Evolutionary conservation across 768 basidiomycete species (phyloP), one percentile per base, ranked within the genome.

Genomic region (Lepiota brunneoincarnata): DNA sequence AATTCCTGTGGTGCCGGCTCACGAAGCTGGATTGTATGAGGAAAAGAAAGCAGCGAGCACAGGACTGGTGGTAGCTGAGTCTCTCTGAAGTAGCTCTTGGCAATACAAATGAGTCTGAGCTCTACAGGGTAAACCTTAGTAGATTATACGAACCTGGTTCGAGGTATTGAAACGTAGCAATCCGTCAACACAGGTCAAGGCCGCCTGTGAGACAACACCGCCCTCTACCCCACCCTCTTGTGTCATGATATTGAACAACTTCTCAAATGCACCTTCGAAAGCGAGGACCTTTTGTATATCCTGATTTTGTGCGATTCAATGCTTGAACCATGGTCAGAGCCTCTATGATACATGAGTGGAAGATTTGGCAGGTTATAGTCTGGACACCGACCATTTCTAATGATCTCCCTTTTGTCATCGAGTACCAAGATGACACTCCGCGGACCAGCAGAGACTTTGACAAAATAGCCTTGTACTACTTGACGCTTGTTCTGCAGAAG

Each of bases 281-380:
- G 95, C 93, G 41, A 98, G 83, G 26, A 98, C 85, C 70, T 98
- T 98, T 65, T 98, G 96, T 34, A 99, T 91, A 67, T 98, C 93
- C 28, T 90, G 82, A 61, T 90, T 98, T 61, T 94, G 89, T 0
- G 84, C 83, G 35, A 89, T 83, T n/a, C 12, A 99, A 75, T 4
- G 84, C 75, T 57, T 95, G 90, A 31, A 94, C 78, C 72, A 95
- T 83, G 14, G 84, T 76, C 36, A 97, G 83, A 20, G 85, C 87
- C 79, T 98, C 92, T 91, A 71, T 61, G 59, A 58, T 37, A 37
- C 31, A 23, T 55, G 23, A 58, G 18, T 20, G 35, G 42, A 4
- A 23, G 18, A 11, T 21, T 40, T 38, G 18, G 42, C 3, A 49
- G 4, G 6, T 28, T 48, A 21, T n/a, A 21, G 36, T 31, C 36